Percentiles rank a stretch among this genome's conserved stretches.
phyloP scores from a whole-genome alignment of 768 basidiomycete genomes.

The Leccinum aurantiacum region DNA sequence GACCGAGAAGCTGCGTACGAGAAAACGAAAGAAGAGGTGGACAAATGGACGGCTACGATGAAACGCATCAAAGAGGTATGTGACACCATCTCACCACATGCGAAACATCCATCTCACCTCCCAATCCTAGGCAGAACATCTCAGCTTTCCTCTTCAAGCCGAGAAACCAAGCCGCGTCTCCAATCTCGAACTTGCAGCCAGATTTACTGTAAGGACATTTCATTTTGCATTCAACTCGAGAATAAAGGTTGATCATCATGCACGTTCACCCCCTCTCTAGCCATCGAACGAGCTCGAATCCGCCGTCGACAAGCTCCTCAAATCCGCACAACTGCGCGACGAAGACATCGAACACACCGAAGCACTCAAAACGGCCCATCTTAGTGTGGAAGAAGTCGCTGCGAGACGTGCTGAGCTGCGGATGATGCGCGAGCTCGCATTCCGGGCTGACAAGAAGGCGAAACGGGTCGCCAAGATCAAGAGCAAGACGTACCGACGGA shows the following conservation, averaged over 20 bases:
- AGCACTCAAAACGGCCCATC: constrained; percentile 78
- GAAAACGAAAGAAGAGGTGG: constrained; percentile 86
- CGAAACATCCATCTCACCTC: constrained; percentile 1
- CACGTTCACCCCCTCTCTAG: constrained; percentile 35
- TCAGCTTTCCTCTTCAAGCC: constrained; percentile 83
- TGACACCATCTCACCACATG: neutral
- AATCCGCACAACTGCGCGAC: constrained; percentile 79
- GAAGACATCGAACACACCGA: constrained; percentile 77
- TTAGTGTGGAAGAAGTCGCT: constrained; percentile 83
- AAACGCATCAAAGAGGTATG: constrained; percentile 83
- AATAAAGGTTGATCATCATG: neutral
- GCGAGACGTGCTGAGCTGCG: constrained; percentile 79
- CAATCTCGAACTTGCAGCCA: constrained; percentile 73
- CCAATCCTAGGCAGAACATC: constrained; percentile 67
- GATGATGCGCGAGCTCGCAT: constrained; percentile 89
- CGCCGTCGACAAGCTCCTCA: constrained; percentile 77
- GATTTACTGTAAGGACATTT: constrained; percentile 66
- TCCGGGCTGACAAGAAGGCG: constrained; percentile 88
- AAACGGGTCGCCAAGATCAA: constrained; percentile 94
- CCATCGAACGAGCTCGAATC: constrained; percentile 85
- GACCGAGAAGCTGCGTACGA: constrained; percentile 95
- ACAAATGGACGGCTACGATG: constrained; percentile 94
- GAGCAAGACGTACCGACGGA: constrained; percentile 86
- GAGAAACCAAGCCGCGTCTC: constrained; percentile 55
- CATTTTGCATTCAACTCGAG: neutral